Percentiles rank a stretch among this genome's conserved stretches.
Evolutionary conservation across 306 rosid genomes (phyloP).

Genomic region (Abrus pulchellus): DNA sequence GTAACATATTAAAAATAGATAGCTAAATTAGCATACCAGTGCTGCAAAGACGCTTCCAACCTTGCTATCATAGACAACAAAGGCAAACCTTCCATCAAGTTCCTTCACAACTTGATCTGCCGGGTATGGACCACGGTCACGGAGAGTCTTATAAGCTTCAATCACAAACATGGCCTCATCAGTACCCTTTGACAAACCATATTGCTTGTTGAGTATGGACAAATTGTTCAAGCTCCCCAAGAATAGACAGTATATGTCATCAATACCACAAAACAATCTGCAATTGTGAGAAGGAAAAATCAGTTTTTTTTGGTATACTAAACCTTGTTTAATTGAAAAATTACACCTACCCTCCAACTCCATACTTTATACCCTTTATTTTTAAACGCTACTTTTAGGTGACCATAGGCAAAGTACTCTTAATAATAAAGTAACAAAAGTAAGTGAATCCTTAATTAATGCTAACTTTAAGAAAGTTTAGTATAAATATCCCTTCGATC

Average conservation of each 20-base stretch:
- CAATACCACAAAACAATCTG: slow-evolving; percentile 90
- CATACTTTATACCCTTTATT: background rate
- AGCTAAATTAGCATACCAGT: slow-evolving; percentile 59
- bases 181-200: slow-evolving; percentile 74
- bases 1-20: background rate
- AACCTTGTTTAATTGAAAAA: background rate
- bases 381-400: background rate
- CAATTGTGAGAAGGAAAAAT: background rate
- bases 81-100: slow-evolving; percentile 94
- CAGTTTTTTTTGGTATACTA: background rate
- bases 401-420: background rate
- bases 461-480: background rate
- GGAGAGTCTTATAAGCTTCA: slow-evolving; percentile 89
- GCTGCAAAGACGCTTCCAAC: slow-evolving; percentile 88
- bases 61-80: slow-evolving; percentile 95
- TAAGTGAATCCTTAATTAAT: background rate
- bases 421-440: background rate
- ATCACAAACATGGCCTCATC: slow-evolving; percentile 91
- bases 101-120: slow-evolving; percentile 97
- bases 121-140: slow-evolving; percentile 97
- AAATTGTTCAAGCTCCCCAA: slow-evolving; percentile 88
- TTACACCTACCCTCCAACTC: background rate
- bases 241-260: slow-evolving; percentile 88
- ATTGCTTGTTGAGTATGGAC: slow-evolving; percentile 67
- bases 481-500: background rate